phyloP scores from a whole-genome alignment of 768 basidiomycete genomes.

The Boletus rex-veris region DNA sequence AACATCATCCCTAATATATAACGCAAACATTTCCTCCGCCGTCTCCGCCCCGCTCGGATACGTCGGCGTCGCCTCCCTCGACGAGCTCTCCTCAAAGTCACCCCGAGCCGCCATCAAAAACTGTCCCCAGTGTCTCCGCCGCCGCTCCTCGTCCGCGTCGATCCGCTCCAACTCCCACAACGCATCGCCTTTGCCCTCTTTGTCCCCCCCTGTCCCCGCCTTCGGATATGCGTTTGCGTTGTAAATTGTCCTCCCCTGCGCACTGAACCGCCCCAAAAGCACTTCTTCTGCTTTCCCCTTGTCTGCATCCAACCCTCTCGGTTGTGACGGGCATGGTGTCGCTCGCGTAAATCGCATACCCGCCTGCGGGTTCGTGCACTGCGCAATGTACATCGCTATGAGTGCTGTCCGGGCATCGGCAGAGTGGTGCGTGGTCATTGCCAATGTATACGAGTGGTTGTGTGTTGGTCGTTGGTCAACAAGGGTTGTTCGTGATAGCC shows the following conservation, averaged over 20 bases:
- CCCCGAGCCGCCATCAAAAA: conserved; percentile 8
- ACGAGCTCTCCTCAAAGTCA: not conserved
- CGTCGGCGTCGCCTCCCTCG: not conserved
- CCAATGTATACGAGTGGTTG: not conserved
- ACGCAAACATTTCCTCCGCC: conserved; percentile 36
- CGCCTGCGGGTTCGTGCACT: conserved; percentile 17
- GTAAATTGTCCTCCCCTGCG: conserved; percentile 32
- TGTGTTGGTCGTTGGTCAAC: not conserved
- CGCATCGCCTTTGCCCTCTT: not conserved
- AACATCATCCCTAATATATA: conserved; percentile 32
- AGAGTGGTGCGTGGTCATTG: conserved; percentile 25
- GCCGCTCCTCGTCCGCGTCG: conserved; percentile 22
- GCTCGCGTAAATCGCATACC: not conserved
- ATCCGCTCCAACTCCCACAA: conserved; percentile 14
- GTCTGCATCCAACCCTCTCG: not conserved
- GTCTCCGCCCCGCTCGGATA: not conserved
- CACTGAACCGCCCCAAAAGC: not conserved
- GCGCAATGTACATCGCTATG: conserved; percentile 28
- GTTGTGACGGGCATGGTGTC: not conserved
- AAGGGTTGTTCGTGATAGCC: not conserved
- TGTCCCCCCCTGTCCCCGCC: not conserved
- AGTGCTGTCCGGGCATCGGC: conserved; percentile 36
- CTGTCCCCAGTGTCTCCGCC: not conserved
- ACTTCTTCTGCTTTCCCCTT: not conserved
- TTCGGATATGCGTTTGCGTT: not conserved